phyloP scores from a whole-genome alignment of 805 yeast genomes.

The Zygotorulaspora chibaensis region DNA sequence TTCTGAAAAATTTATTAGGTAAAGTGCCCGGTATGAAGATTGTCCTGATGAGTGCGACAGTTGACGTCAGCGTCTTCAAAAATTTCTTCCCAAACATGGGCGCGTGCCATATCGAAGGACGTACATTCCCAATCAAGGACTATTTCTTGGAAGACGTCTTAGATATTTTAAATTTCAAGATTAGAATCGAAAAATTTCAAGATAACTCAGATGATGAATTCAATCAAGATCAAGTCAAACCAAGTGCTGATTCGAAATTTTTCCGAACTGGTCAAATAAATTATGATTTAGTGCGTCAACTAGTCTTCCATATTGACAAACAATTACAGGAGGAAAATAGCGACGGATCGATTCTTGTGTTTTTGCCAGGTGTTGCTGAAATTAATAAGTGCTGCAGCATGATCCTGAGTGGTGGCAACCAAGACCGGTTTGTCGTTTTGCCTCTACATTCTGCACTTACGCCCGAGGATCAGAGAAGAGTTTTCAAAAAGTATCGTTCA shows the following conservation, averaged over 20 bases:
- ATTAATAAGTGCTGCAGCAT: constrained; percentile 53
- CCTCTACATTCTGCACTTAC: constrained; percentile 88
- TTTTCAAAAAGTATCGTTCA: constrained; percentile 53
- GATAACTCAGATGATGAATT: constrained; percentile 17
- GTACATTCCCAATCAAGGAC: constrained; percentile 89
- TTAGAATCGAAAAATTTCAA: constrained; percentile 32
- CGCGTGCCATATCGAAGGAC: constrained; percentile 81
- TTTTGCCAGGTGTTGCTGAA: constrained; percentile 89
- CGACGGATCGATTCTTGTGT: constrained; percentile 74
- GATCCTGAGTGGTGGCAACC: constrained; percentile 16
- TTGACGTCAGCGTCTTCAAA: constrained; percentile 63
- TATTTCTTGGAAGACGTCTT: constrained; percentile 66
- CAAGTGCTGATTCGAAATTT: constrained; percentile 61
- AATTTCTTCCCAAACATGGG: constrained; percentile 58
- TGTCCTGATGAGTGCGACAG: constrained; percentile 92
- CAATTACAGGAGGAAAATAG: constrained; percentile 40
- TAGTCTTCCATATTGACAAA: constrained; percentile 51
- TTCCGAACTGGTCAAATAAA: constrained; percentile 67
- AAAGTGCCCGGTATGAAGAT: constrained; percentile 52
- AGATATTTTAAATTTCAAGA: constrained; percentile 50
- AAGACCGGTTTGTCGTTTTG: constrained; percentile 40
- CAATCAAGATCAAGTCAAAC: constrained; percentile 44
- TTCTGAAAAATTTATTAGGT: constrained; percentile 58
- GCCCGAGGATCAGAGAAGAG: constrained; percentile 75
- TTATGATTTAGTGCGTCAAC: constrained; percentile 60